Base-by-base conservation (phyloP, 1,284 basidiomycete species). In the Sporisorium scitamineum region DNA sequence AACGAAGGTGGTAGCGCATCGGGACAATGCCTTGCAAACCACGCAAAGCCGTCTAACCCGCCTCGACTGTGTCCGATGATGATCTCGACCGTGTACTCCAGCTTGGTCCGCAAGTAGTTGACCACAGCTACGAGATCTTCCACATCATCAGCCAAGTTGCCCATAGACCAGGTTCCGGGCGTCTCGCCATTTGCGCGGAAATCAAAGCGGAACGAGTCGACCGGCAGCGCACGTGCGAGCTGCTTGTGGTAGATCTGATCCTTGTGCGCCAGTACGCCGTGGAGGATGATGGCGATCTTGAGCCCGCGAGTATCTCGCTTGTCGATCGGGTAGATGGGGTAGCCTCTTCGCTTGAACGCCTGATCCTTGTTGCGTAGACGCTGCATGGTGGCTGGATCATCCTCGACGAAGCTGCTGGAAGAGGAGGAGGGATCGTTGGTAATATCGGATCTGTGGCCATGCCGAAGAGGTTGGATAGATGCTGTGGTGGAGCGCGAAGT, bases 131-230 rank as follows among this genome's bases (percentile, higher is more conserved):
- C 55, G 4, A 79, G 54, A 22, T 79, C 78, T 24, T 77, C 66
- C 2, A 79, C 53, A 53, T 79, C 78, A 14, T 78, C 63, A 6
- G 62, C 59, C 18, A 76, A 48, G 41, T 60, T 62, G 8, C 69
- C 61, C 65, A 76, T 76, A 0, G 56, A 64, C 73, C 73, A 76
- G 3, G 54, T 56, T 10, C 73, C 73, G 6, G 73, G 73, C 1
- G 73, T 71, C 37, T 75, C 76, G 3, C 52, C 65, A 44, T 76
- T 76, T 31, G 62, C 70, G 13, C 92, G 89, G 86, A 94, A 94
- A 82, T 94, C 93, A 80, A 94, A 93, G 34, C 92, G 89, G 82
- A 93, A 93, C 1, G 92, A 92, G 83, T 94, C 92, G 29, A 92
- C 83, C 0, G 92, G 91, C 8, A 94, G 85, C n/a, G 87, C 87